Evolutionary conservation across 345 rosid genomes (phyloP), one percentile per base, ranked within the genome.

Genomic region (Garcia nutans): DNA sequence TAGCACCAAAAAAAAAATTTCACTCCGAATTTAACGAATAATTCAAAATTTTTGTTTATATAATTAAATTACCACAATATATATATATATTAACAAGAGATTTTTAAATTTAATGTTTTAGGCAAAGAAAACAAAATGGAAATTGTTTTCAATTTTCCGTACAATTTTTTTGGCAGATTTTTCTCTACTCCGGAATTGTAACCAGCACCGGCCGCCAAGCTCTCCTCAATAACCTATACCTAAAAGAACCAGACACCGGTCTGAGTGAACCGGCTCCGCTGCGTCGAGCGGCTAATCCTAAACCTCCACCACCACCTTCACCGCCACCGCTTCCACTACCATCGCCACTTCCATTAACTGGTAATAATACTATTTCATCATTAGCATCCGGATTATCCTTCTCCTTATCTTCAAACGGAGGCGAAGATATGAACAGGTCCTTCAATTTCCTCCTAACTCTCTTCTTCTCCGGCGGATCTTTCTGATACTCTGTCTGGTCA

Each of bases 141-240:
- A 76, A 59, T 52, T 24, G 28, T 56, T 54, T 57, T 10, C 56
- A 67, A 71, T 73, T 71, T 26, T 10, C 71, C 79, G 65, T 41
- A 72, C 65, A 52, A 45, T 2, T 19, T 79, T 59, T 71, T 37
- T 42, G 33, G 13, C 10, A 42, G 13, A 65, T 42, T 15, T 55
- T 54, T 26, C 62, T 70, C 80, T 88, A 88, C 87, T 95, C 99
- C 3, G 99, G 94, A 50, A 93, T 95, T 0, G 96, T 82, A 22
- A 90, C 87, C 67, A 93, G 89, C 68, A 91, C 87, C 6, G 97
- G 97, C 62, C 96, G 88, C 97, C 97, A 95, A 41, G 97, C 86
- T 86, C 93, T 87, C 79, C 93, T 81, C 74, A 95, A 77, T 74
- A 93, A 80, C 59, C 96, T 83, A 77, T 82, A 84, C 44, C 99